Conservation (phyloP, 495 filamentous ascomycete genomes). For the Xeromyces bisporus region DNA sequence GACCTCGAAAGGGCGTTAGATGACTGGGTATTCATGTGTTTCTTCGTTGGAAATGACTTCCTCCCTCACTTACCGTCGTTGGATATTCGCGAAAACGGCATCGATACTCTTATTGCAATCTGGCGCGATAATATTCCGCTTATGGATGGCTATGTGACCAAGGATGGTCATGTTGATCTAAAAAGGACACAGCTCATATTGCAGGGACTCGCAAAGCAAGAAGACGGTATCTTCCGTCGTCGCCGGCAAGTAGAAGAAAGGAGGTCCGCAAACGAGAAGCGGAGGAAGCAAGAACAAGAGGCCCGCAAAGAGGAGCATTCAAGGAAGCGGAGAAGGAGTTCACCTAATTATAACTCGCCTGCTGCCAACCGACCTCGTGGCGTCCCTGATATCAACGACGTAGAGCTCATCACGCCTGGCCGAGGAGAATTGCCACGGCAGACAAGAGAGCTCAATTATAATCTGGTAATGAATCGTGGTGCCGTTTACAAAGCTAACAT, state of each 20-base stretch:
- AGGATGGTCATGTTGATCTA: slow-evolving; percentile 83
- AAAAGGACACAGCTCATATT: slow-evolving; percentile 77
- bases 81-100: slow-evolving; percentile 92
- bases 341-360: slow-evolving; percentile 25
- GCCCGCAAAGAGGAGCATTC: slow-evolving; percentile 32
- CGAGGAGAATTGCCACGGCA: slow-evolving; percentile 42
- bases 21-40: slow-evolving; percentile 99
- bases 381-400: slow-evolving; percentile 15
- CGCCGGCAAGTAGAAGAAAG: slow-evolving; percentile 70
- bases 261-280: slow-evolving; percentile 56
- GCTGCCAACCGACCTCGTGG: slow-evolving; percentile 10
- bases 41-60: slow-evolving; percentile 99
- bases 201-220: slow-evolving; percentile 77
- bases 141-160: slow-evolving; percentile 91
- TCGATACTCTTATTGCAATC: slow-evolving; percentile 86
- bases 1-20: slow-evolving; percentile 93
- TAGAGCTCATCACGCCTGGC: slow-evolving; percentile 43
- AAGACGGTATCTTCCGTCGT: slow-evolving; percentile 82
- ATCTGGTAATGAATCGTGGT: slow-evolving; percentile 70
- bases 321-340: slow-evolving; percentile 27
- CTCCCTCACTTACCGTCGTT: slow-evolving; percentile 89
- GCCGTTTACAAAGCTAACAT: slow-evolving; percentile 60
- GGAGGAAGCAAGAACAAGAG: slow-evolving; percentile 53
- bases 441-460: slow-evolving; percentile 54
- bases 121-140: slow-evolving; percentile 83